A percentile compares a stretch with the other conserved stretches of the same genome.
Evolutionary conservation across 768 basidiomycete species (phyloP).

Genomic region (Russula abietina): DNA sequence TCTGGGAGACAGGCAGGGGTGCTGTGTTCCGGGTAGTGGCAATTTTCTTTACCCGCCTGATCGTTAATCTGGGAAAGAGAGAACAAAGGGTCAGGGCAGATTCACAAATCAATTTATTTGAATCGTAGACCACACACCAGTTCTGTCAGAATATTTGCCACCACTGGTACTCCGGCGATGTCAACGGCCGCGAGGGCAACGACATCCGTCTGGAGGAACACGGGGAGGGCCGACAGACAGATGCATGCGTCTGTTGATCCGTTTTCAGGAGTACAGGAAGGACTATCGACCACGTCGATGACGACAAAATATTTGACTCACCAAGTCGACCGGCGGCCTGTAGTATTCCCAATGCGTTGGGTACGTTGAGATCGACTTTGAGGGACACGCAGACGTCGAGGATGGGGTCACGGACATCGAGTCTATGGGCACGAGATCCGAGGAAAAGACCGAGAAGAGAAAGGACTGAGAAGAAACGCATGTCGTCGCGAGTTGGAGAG

Average conservation of each 20-base stretch:
- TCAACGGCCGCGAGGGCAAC: conserved; percentile 31
- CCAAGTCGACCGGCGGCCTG: conserved; percentile 31
- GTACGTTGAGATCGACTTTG: conserved; percentile 31
- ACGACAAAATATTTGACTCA: conserved; percentile 20
- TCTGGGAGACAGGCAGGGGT: conserved; percentile 32
- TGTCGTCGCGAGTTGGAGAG: neutral
- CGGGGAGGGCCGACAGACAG: conserved; percentile 38
- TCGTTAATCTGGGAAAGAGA: conserved; percentile 28
- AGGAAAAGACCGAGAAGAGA: conserved; percentile 5
- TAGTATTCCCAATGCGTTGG: conserved; percentile 26
- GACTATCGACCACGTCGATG: too few relatives aligned
- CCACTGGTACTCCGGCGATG: conserved; percentile 31
- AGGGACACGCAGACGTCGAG: conserved; percentile 42
- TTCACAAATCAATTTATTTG: neutral
- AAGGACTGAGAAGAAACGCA: conserved; percentile 16
- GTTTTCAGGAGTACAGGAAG: neutral
- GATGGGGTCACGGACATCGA: conserved; percentile 8
- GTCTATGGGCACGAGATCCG: conserved; percentile 8
- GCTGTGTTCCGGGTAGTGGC: conserved; percentile 40
- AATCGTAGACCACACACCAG: conserved; percentile 26
- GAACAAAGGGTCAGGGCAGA: neutral
- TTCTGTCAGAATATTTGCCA: conserved; percentile 31
- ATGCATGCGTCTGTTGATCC: conserved; percentile 36
- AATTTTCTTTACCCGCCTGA: conserved; percentile 26
- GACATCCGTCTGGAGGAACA: conserved; percentile 33